These are phyloP conservation scores for Hebeloma cylindrosporum DNA, from an alignment of 768 basidiomycete species.

Conservation along the genomic window DNA sequence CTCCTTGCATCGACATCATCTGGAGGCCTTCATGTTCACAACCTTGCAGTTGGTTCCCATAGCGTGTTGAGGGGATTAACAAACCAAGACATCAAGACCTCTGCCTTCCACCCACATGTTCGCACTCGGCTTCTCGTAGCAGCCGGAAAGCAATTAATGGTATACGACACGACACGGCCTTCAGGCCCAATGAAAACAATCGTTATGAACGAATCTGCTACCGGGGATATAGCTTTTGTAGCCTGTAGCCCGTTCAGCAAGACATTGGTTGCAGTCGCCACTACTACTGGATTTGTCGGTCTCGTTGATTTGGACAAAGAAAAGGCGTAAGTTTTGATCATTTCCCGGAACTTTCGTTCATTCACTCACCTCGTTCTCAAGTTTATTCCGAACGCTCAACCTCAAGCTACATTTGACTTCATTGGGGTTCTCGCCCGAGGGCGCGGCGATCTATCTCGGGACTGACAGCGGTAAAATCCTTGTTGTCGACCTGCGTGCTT, in stretches of 20 bases:
- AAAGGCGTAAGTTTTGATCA: conserved; percentile 48
- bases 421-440: conserved; percentile 68
- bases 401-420: conserved; percentile 56
- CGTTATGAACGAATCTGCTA: conserved; percentile 40
- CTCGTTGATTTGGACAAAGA: conserved; percentile 77
- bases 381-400: conserved; percentile 56
- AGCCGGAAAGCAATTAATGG: conserved; percentile 48
- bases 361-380: conserved; percentile 31
- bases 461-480: conserved; percentile 65
- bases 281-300: conserved; percentile 50
- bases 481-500: conserved; percentile 59
- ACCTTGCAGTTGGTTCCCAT: conserved; percentile 54
- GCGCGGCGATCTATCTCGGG: conserved; percentile 64
- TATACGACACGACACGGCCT: conserved; percentile 64
- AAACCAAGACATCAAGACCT: conserved; percentile 40
- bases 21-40: conserved; percentile 56
- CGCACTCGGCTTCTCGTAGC: conserved; percentile 62
- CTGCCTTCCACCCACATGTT: conserved; percentile 62
- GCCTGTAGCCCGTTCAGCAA: conserved; percentile 77
- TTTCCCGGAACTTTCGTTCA: conserved; percentile 1
- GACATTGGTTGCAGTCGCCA: conserved; percentile 61
- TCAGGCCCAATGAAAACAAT: conserved; percentile 56
- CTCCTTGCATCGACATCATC: conserved; percentile 58
- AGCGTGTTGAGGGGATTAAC: conserved; percentile 56
- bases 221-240: conserved; percentile 54